Conservation (phyloP, 768 basidiomycete species). For the Roridomyces roridus region DNA sequence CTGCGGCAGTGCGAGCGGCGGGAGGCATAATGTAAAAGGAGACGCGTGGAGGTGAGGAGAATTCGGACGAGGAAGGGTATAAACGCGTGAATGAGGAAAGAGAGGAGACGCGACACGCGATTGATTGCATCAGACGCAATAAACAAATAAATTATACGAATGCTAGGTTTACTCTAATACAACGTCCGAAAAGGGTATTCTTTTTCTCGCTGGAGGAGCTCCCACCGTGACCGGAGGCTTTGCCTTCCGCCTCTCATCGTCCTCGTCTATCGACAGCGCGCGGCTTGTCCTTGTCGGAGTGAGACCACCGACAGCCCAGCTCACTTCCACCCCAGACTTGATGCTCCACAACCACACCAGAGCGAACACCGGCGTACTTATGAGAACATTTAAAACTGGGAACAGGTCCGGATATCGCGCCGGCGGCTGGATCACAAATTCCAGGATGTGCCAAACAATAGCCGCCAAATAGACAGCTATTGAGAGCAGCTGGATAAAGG, state of each 20-base stretch:
- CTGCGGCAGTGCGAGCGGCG: conserved; percentile 39
- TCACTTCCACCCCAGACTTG: conserved; percentile 76
- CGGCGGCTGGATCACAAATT: conserved; percentile 68
- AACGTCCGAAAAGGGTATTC: conserved; percentile 13
- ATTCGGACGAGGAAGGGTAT: background rate
- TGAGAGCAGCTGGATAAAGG: conserved; percentile 61
- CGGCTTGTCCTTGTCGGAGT: conserved; percentile 16
- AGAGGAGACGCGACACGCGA: background rate
- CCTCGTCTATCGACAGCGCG: conserved; percentile 5
- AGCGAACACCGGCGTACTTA: conserved; percentile 82
- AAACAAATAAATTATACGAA: background rate
- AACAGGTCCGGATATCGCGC: conserved; percentile 85
- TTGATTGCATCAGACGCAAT: background rate
- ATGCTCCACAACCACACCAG: conserved; percentile 91
- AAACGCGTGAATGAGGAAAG: conserved; percentile 1
- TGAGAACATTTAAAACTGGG: conserved; percentile 81
- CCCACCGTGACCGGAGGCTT: background rate
- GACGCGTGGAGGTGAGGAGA: background rate
- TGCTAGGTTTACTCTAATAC: background rate
- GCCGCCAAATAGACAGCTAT: conserved; percentile 65
- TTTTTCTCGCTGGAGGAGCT: conserved; percentile 13
- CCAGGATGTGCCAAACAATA: conserved; percentile 64
- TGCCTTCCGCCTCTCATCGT: conserved; percentile 4
- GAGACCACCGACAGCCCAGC: conserved; percentile 78
- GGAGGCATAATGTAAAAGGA: conserved; percentile 35